A percentile compares a stretch with the other conserved stretches of the same genome.
Conservation (phyloP, 176 grass and related monocot genomes). For the Eremochloa ophiuroides region DNA sequence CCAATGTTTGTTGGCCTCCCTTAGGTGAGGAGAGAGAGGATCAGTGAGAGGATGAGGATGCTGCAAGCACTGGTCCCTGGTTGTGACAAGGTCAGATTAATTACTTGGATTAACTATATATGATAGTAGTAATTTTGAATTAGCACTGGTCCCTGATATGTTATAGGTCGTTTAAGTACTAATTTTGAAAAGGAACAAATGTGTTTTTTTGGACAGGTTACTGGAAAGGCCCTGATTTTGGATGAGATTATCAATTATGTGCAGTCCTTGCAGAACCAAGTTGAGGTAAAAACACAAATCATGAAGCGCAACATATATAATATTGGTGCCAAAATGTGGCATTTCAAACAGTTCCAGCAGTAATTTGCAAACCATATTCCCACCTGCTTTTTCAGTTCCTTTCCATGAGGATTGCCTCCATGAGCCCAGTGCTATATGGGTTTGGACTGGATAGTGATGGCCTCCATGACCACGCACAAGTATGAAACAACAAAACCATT, state of each 20-base stretch:
- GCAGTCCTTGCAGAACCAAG: constrained; percentile 89
- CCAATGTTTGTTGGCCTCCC: neutral
- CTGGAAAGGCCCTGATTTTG: constrained; percentile 78
- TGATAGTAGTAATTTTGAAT: too few relatives aligned
- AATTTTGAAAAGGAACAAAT: constrained; percentile 25
- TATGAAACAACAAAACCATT: constrained; percentile 21
- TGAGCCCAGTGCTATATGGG: constrained; percentile 62
- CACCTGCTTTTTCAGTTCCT: constrained; percentile 63
- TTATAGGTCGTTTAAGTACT: neutral
- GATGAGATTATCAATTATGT: constrained; percentile 99
- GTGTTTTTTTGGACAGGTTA: constrained; percentile 46
- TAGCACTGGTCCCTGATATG: neutral
- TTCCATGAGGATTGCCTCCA: constrained; percentile 90
- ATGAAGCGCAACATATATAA: too few relatives aligned
- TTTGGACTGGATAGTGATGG: constrained; percentile 52
- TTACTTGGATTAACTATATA: neutral
- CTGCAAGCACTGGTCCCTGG: constrained; percentile 86
- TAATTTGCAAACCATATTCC: neutral
- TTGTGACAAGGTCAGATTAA: constrained; percentile 79
- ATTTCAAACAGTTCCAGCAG: neutral
- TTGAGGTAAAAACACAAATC: constrained; percentile 55
- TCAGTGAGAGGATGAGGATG: constrained; percentile 96
- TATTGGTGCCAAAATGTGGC: neutral
- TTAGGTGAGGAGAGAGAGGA: constrained; percentile 93
- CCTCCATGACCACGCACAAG: constrained; percentile 43